Base-by-base conservation (phyloP, 768 basidiomycete species). In the Lanmaoa pseudosensibilis region DNA sequence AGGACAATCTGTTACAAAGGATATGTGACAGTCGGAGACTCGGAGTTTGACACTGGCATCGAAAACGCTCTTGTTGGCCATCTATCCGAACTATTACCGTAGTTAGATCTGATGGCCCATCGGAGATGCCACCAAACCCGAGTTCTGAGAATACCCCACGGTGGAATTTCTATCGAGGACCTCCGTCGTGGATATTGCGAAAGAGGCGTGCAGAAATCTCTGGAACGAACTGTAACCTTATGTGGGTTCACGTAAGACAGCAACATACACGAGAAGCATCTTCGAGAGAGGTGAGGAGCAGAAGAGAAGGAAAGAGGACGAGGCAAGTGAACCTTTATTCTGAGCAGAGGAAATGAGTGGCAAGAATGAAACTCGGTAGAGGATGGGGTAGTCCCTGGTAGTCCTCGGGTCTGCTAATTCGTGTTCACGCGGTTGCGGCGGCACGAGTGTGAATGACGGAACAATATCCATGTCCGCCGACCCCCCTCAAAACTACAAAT, bases 381-480 rank as follows among this genome's bases (percentile, higher is more conserved):
- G 38, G 38, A 23, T 13, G 12, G n/a, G 38, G 32, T n/a, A 41
- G 34, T 18, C 21, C 18, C 21, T 57, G 34, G 47, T 58, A 45
- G 49, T 59, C 60, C 69, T 66, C 62, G 69, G 64, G 64, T 52
- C 65, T 62, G 58, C 57, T 50, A 60, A 46, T 44, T 55, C 52
- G 41, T 39, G 9, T 63, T 71, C 68, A 54, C 68, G 72, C 65
- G 66, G 66, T 71, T 60, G 60, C 51, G 59, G 54, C 64, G 69
- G 60, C 46, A 43, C 43, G 52, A 52, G 57, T 61, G 59, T 52
- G 57, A 53, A 27, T 44, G 61, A 67, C 70, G 72, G 71, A 73
- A 67, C 59, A 72, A 60, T 52, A 55, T 44, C 37, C 61, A 72
- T 72, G 63, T 72, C 71, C 71, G 71, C 71, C 71, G 71, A 62